Conservation (phyloP, 2,329 filamentous ascomycete genomes). For the Dissoconium aciculare region DNA sequence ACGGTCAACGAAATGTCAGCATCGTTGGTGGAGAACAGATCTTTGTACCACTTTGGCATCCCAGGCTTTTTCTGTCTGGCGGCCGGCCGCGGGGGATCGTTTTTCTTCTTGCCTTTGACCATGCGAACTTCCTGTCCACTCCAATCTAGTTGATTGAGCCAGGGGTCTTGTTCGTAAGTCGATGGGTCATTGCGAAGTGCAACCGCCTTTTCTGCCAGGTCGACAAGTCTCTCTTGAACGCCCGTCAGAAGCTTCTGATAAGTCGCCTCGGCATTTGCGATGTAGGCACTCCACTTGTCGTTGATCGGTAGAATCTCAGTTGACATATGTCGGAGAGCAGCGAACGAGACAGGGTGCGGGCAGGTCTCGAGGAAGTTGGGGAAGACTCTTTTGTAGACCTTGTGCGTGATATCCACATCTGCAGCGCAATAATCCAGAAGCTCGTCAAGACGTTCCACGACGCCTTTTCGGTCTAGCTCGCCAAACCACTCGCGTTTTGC, state of each 20-base stretch:
- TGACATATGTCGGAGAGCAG: slow-evolving; percentile 80
- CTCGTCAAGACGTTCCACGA: slow-evolving; percentile 59
- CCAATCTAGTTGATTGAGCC: slow-evolving; percentile 92
- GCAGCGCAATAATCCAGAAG: slow-evolving; percentile 88
- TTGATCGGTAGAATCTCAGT: slow-evolving; percentile 86
- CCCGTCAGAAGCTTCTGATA: slow-evolving; percentile 63
- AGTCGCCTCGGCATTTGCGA: slow-evolving; percentile 68
- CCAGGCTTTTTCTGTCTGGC: slow-evolving; percentile 84
- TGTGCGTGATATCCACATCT: slow-evolving; percentile 84
- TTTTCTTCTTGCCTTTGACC: slow-evolving; percentile 82
- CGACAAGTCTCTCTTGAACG: slow-evolving; percentile 61
- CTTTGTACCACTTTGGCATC: slow-evolving; percentile 93
- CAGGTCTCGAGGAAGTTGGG: slow-evolving; percentile 78
- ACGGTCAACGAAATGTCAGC: slow-evolving; percentile 64
- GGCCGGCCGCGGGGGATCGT: slow-evolving; percentile 59
- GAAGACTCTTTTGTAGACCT: slow-evolving; percentile 87
- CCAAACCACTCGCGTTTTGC: slow-evolving; percentile 73
- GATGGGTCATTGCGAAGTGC: slow-evolving; percentile 54
- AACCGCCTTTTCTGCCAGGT: slow-evolving; percentile 62
- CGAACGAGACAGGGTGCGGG: slow-evolving; percentile 94
- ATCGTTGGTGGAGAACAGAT: slow-evolving; percentile 58
- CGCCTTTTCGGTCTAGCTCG: slow-evolving; percentile 56
- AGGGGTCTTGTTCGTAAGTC: slow-evolving; percentile 66
- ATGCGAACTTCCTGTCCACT: slow-evolving; percentile 81
- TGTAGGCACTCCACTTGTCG: slow-evolving; percentile 72